Evolutionary conservation across 345 rosid species (phyloP), one percentile per base, ranked within the genome.

Genomic region (Bretschneidera sinensis): DNA sequence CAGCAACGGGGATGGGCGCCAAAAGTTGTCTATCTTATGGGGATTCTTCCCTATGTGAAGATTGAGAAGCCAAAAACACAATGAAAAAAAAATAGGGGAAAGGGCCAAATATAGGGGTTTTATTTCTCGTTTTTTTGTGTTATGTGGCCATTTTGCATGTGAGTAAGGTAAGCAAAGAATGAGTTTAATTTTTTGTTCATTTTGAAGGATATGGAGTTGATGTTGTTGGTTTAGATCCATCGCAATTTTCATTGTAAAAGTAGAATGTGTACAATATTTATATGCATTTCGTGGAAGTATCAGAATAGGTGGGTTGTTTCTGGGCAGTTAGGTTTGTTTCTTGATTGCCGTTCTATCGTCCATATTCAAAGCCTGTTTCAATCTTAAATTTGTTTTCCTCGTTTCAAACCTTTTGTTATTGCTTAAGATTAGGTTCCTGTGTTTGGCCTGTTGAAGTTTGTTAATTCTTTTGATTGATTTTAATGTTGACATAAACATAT

Each of bases 1-100:
- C 78, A 85, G 70, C 98, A 92, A 54, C 71, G 81, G 21, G 82
- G 79, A 5, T 89, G 98, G 98, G 64, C 71, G 34, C 97, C 98
- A 0, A 81, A 77, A 60, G 87, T 92, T 16, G 82, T 71, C 55
- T 66, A 69, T 55, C 54, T 75, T 54, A 54, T 79, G 71, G 94
- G 96, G 17, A 22, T 79, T 24, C 73, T 87, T 61, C 99, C 99
- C 0, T 87, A 86, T 52, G 92, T 94, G 73, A 87, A 80, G 84
- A 81, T 90, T 54, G 78, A 83, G 67, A 90, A 90, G 75, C 90
- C 84, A 0, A 94, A 94, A 64, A 23, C 65, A 15, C 84, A 82
- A 66, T 84, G 78, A 82, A 57, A 28, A 65, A n/a, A 54, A 21
- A 14, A n/a, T 39, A 67, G 35, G 17, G 33, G 15, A 54, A 54